Evolutionary conservation across 768 basidiomycete species (phyloP).

Genomic region (Royoungia palumana): DNA sequence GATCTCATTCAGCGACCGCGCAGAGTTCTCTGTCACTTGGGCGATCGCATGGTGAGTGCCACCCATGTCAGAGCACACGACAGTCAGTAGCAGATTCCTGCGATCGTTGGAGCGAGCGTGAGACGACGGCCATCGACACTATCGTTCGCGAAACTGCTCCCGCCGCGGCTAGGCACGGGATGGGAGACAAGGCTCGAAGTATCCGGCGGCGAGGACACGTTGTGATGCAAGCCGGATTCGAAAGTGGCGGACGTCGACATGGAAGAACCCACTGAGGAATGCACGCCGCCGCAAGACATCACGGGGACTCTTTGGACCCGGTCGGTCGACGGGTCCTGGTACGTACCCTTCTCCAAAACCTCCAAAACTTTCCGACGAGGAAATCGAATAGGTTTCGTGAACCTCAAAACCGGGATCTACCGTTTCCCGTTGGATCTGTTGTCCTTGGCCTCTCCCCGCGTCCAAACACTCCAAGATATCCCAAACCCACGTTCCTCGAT

Average conservation of each 20-base stretch:
- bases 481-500: slow-evolving; percentile 14
- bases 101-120: not conserved
- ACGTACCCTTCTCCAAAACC: slow-evolving; percentile 3
- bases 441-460: not conserved
- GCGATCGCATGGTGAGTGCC: slow-evolving; percentile 13
- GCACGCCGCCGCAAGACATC: not conserved
- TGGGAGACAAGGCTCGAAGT: not conserved
- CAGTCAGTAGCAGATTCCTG: not conserved
- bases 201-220: no score
- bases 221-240: not conserved
- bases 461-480: slow-evolving; percentile 5
- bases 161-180: no score
- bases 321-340: not conserved
- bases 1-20: slow-evolving; percentile 13
- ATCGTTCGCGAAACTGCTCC: slow-evolving; percentile 6
- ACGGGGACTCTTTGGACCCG: no score
- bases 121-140: not conserved
- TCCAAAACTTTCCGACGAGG: slow-evolving; percentile 8
- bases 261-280: not conserved
- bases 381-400: slow-evolving; percentile 11
- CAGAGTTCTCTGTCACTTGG: slow-evolving; percentile 14
- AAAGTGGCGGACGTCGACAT: not conserved
- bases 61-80: not conserved
- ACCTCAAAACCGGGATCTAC: slow-evolving; percentile 8
- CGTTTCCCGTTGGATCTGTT: slow-evolving; percentile 19